Conservation (phyloP, 2,329 filamentous ascomycete genomes). For the Albophoma yamanashiensis region DNA sequence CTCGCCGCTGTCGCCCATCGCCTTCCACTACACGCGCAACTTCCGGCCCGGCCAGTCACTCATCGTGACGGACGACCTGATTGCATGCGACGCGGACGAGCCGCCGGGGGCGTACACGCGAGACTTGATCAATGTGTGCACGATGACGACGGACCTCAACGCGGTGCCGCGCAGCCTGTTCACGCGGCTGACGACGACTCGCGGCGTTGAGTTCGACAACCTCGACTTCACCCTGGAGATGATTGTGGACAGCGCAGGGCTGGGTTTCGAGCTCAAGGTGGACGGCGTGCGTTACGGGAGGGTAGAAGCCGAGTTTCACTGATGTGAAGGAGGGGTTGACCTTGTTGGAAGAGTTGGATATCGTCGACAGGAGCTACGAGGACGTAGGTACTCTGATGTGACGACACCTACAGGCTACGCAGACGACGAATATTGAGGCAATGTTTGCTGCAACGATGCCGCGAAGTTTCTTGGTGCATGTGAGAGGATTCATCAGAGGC, state of each 20-base stretch:
- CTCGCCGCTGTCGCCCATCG: constrained; percentile 62
- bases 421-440: background rate
- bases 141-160: constrained; percentile 67
- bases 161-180: constrained; percentile 66
- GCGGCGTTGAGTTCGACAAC: constrained; percentile 73
- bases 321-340: background rate
- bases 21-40: constrained; percentile 79
- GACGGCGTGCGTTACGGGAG: constrained; percentile 67
- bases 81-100: constrained; percentile 61
- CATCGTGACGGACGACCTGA: constrained; percentile 69
- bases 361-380: too few species aligned
- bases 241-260: constrained; percentile 66
- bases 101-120: constrained; percentile 50
- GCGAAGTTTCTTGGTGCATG: too few species aligned
- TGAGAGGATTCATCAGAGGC: too few species aligned
- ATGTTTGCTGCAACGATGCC: background rate
- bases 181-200: constrained; percentile 65
- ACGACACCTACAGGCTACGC: background rate
- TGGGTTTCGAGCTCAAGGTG: constrained; percentile 70
- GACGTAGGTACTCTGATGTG: background rate
- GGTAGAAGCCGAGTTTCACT: constrained; percentile 71
- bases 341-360: background rate
- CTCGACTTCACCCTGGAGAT: constrained; percentile 75
- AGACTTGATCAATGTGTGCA: constrained; percentile 63
- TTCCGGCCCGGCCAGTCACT: constrained; percentile 70